These are phyloP conservation scores for Fraxinus anomala DNA, from an alignment of 257 asterid species.

Conservation along the genomic window DNA sequence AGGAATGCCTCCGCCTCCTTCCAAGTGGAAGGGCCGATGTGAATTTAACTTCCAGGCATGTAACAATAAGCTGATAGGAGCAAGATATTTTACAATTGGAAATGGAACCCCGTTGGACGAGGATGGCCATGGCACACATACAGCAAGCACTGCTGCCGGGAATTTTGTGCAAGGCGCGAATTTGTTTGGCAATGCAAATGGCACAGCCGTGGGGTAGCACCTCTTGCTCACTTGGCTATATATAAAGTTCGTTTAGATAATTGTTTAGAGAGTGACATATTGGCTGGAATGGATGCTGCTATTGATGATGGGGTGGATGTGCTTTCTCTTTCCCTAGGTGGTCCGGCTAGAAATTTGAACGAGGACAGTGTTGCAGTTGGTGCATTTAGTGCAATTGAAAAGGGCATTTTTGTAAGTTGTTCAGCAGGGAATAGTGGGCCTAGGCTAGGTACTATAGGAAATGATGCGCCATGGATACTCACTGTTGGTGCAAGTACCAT, in stretches of 20 bases:
- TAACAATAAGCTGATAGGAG: conserved; percentile 56
- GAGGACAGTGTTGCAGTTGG: conserved; percentile 28
- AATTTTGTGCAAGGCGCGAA: conserved; percentile 40
- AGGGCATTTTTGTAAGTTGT: conserved; percentile 35
- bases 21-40: conserved; percentile 64
- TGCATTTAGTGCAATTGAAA: conserved; percentile 32
- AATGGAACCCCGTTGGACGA: conserved; percentile 30
- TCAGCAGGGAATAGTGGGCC: conserved; percentile 44
- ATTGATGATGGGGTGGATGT: conserved; percentile 46
- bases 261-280: conserved; percentile 39
- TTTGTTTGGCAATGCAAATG: conserved; percentile 48
- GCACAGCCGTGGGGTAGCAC: conserved; percentile 50
- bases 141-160: conserved; percentile 59
- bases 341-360: background rate
- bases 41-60: conserved; percentile 41
- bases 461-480: conserved; percentile 48
- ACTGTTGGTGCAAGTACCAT: conserved; percentile 41
- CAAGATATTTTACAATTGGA: conserved; percentile 26
- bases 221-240: conserved; percentile 45
- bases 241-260: conserved; percentile 34
- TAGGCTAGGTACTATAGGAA: background rate
- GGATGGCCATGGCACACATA: conserved; percentile 53
- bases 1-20: conserved; percentile 58
- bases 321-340: conserved; percentile 38
- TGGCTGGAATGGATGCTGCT: conserved; percentile 56